Base-by-base conservation (phyloP, 371 early-diverging fungal species). In the Mucor velutinosus region DNA sequence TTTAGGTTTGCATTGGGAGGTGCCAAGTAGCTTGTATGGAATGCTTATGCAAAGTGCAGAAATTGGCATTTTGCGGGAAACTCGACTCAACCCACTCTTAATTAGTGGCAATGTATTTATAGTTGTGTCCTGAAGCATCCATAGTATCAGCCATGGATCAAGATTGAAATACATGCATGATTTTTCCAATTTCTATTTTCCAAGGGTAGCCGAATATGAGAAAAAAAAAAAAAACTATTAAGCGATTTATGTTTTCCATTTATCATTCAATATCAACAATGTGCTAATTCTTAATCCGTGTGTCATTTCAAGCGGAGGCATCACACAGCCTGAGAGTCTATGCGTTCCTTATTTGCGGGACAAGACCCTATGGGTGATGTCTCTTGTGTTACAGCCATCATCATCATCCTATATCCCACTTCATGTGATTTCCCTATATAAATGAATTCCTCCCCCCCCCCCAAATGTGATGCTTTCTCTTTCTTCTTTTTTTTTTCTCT, bases 1-100 rank as follows among this genome's bases (percentile, higher is more conserved):
- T 58, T 58, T 58, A 58, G 58, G 58, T 58, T 58, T n/a, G 19
- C 17, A 32, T 58, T 58, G 58, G 58, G 41, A 41, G 11, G 12
- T 37, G 41, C 37, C 33, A 58, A 58, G 15, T 0, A 30, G 7
- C 10, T 25, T 51, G 53, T 53, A 53, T 27, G 15, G 7, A 23
- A 49, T 49, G 21, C 21, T 21, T 49, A n/a, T n/a, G 1, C 4
- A 19, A n/a, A 23, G 23, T 23, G 17, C 25, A 25, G 19, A 23
- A 35, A 35, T 8, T 51, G 51, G 25, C 41, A 41, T 17, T 17
- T 41, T 41, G 41, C 41, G 41, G 41, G 41, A 41, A 41, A 41
- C 17, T 35, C 12, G 4, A 17, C 43, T 4, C 43, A 43, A 43
- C 7, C 3, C 3, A 7, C 39, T 39, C 7, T 45, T 45, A 45